Percentiles rank a stretch among this genome's conserved stretches.
phyloP scores from a whole-genome alignment of 192 early-diverging fungal species.

The Mortierella hygrophila region DNA sequence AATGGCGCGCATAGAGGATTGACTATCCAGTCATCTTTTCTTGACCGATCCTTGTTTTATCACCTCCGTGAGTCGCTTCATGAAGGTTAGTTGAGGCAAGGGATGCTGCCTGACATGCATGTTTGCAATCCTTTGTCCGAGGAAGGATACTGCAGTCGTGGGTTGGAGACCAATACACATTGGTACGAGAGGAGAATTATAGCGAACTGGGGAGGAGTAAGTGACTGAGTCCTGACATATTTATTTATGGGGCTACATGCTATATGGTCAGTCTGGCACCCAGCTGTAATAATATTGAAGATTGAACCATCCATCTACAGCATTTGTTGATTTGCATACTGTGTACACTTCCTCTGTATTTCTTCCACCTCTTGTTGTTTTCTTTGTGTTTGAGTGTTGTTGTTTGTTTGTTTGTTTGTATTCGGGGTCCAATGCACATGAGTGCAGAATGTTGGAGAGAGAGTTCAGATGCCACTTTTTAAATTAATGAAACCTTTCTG shows the following conservation, averaged over 20 bases:
- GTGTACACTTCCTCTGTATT: background rate
- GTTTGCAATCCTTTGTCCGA: background rate
- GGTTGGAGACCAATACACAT: background rate
- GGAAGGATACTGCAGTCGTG: background rate
- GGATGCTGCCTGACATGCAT: background rate
- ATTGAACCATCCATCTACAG: too few relatives aligned
- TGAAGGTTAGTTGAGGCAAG: background rate
- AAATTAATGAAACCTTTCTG: background rate
- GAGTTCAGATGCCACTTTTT: background rate
- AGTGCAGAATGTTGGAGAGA: background rate
- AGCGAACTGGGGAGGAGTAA: too few relatives aligned
- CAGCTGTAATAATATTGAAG: too few relatives aligned
- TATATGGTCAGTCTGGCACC: too few relatives aligned
- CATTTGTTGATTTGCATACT: background rate
- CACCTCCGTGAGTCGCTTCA: background rate
- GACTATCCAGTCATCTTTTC: background rate
- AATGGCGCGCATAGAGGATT: too few relatives aligned
- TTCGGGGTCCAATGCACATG: background rate
- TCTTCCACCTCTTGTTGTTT: background rate
- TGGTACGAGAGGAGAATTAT: background rate
- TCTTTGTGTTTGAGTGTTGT: background rate
- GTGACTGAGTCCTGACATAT: background rate
- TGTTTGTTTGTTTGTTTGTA: background rate
- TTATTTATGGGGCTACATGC: background rate
- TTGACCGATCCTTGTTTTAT: background rate